These are phyloP conservation scores for Suillus plorans DNA, from an alignment of 768 basidiomycete species.

Conservation along the genomic window DNA sequence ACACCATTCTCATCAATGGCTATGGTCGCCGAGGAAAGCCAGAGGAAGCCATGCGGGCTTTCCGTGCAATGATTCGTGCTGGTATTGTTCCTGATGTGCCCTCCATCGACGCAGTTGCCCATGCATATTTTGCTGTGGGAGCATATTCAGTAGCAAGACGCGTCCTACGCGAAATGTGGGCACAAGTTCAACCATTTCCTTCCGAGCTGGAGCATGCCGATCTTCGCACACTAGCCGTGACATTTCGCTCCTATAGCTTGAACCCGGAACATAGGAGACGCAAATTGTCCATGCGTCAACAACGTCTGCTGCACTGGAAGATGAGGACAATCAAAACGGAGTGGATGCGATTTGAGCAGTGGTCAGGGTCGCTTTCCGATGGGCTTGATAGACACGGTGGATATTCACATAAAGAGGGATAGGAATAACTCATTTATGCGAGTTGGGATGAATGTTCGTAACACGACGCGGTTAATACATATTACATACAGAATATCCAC, in stretches of 20 bases:
- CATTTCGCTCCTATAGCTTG: slow-evolving; percentile 46
- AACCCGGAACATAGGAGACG: slow-evolving; percentile 14
- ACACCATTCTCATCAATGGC: slow-evolving; percentile 75
- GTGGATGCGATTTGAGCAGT: slow-evolving; percentile 20
- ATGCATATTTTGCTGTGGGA: slow-evolving; percentile 63
- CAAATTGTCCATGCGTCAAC: slow-evolving; percentile 32
- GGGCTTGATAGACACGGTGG: neutral
- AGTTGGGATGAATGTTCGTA: slow-evolving; percentile 4
- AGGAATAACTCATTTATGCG: neutral
- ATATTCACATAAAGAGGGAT: slow-evolving; percentile 1
- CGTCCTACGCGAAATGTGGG: slow-evolving; percentile 64
- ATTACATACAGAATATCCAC: slow-evolving; percentile 9
- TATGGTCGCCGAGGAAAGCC: slow-evolving; percentile 63
- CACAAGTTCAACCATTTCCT: slow-evolving; percentile 61
- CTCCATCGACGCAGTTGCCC: slow-evolving; percentile 67
- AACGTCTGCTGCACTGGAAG: slow-evolving; percentile 38
- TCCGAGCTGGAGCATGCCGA: slow-evolving; percentile 41
- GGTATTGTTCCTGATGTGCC: slow-evolving; percentile 70
- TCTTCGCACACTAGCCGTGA: slow-evolving; percentile 44
- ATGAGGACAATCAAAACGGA: slow-evolving; percentile 30
- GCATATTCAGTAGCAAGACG: slow-evolving; percentile 49
- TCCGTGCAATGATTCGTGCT: slow-evolving; percentile 59
- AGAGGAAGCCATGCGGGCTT: slow-evolving; percentile 49
- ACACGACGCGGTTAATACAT: slow-evolving; percentile 1
- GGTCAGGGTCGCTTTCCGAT: neutral